A percentile compares a stretch with the other conserved stretches of the same genome.
Evolutionary conservation across 306 rosid species (phyloP).

Genomic region (Dryas octopetala): DNA sequence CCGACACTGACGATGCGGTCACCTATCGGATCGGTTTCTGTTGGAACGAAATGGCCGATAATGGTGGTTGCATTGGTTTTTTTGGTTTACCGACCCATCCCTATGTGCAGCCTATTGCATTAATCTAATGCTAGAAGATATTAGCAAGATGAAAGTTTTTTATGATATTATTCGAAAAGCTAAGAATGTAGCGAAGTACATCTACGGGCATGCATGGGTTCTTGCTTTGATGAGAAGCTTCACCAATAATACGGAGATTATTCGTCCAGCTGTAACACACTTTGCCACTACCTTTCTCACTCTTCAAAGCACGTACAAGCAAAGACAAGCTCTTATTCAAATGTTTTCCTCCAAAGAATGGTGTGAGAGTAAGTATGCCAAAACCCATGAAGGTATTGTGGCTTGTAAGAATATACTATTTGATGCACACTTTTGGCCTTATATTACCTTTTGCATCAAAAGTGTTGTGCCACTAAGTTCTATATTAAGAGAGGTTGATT

Average conservation of each 20-base stretch:
- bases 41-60: too few species aligned
- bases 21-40: too few species aligned
- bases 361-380: background rate
- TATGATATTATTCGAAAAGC: background rate
- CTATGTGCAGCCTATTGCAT: slow-evolving; percentile 11
- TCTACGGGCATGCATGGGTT: background rate
- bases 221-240: background rate
- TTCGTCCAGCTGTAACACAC: background rate
- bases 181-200: background rate
- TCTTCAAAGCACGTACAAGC: background rate
- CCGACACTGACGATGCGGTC: too few species aligned
- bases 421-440: background rate
- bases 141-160: background rate
- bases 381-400: background rate
- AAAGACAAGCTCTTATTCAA: background rate
- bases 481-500: background rate
- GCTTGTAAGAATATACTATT: background rate
- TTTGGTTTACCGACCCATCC: too few species aligned
- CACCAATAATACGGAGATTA: background rate
- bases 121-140: background rate
- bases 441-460: background rate
- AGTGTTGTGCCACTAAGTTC: background rate
- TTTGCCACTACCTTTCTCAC: background rate
- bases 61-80: too few species aligned
- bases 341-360: background rate